Percentiles rank a stretch among this genome's conserved stretches.
These are phyloP conservation scores for Cutaneotrichosporon mucoides DNA, from an alignment of 1,284 basidiomycete genomes.

Conservation along the genomic window DNA sequence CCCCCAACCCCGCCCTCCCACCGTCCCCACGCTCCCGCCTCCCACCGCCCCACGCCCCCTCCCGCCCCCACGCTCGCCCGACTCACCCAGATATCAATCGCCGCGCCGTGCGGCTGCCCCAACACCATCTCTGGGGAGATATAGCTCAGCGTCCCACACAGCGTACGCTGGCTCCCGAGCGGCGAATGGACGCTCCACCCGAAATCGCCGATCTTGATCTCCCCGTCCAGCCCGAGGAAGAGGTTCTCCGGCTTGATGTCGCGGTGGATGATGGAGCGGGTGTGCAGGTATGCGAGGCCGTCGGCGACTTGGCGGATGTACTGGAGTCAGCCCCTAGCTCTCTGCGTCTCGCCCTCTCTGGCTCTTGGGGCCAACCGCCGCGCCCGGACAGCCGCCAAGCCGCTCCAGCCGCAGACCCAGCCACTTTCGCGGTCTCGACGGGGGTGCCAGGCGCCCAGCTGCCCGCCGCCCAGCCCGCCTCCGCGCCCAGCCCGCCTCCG, in stretches of 20 bases:
- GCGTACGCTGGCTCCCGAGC: constrained; percentile 59
- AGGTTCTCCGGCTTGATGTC: constrained; percentile 99
- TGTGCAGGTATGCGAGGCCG: constrained; percentile 84
- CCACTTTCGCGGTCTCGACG: too few relatives aligned
- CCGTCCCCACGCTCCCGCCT: too few relatives aligned
- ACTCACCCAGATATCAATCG: constrained; percentile 40
- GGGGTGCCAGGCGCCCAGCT: too few relatives aligned
- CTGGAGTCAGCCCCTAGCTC: constrained; percentile 42
- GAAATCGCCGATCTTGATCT: constrained; percentile 97
- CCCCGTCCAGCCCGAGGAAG: constrained; percentile 79
- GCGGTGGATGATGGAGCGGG: constrained; percentile 96
- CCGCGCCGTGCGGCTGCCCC: constrained; percentile 50
- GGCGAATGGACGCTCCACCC: constrained; percentile 98
- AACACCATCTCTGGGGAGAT: constrained; percentile 97
- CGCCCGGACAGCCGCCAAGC: too few relatives aligned
- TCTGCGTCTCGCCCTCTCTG: too few relatives aligned
- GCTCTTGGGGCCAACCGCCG: too few relatives aligned
- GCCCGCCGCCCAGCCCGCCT: too few relatives aligned
- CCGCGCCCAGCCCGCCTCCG: too few relatives aligned
- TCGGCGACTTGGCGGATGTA: constrained; percentile 98
- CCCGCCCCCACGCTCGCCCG: too few relatives aligned
- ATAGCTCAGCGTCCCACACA: constrained; percentile 93
- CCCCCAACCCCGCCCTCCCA: too few relatives aligned
- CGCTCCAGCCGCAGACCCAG: too few relatives aligned
- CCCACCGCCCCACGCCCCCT: too few relatives aligned